Evolutionary conservation across 164 flowering plant genomes (phyloP), one percentile per base, ranked within the genome.

Genomic region (Saururus chinensis): DNA sequence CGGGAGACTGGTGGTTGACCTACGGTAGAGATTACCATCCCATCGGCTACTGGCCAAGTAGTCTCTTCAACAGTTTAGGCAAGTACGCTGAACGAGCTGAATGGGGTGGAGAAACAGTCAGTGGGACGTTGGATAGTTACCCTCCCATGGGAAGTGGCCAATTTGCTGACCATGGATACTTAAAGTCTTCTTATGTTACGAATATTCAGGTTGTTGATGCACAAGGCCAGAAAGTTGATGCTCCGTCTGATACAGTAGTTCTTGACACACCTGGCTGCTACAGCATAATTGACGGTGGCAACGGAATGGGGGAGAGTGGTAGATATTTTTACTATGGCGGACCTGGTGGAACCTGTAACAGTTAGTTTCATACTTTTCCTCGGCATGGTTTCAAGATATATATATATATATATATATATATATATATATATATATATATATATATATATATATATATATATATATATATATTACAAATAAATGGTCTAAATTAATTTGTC

Each of bases 101-200:
- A 4, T 55, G 57, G 57, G 57, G 57, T 10, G 57, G 57, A 14
- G 57, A 55, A 26, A 26, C 30, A 1, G 24, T 22, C 14, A 55
- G 57, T 24, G 23, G 16, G 22, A 4, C 4, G 13, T 24, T 24
- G 57, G 16, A 8, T 13, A 20, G 17, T 10, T 55, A 22, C 57
- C 57, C 57, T 55, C 57, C 57, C 30, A 55, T 55, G 57, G 57
- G 57, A 11, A 55, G 57, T 26, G 57, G 57, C 24, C 30, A 24
- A 4, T 23, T 10, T 24, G 30, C 57, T 0, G 17, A 0, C 4
- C 9, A 55, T 4, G 57, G 57, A 9, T 55, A 0, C 5, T 1
- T 0, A 26, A 12, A 22, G 57, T 24, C 57, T 0, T 0, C 19
- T 26, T 55, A 0, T 22, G 5, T 55, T 7, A 55, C 22, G 19